These are phyloP conservation scores for Fusarium mexicanum DNA, from an alignment of 2,329 filamentous ascomycete genomes.

Conservation along the genomic window DNA sequence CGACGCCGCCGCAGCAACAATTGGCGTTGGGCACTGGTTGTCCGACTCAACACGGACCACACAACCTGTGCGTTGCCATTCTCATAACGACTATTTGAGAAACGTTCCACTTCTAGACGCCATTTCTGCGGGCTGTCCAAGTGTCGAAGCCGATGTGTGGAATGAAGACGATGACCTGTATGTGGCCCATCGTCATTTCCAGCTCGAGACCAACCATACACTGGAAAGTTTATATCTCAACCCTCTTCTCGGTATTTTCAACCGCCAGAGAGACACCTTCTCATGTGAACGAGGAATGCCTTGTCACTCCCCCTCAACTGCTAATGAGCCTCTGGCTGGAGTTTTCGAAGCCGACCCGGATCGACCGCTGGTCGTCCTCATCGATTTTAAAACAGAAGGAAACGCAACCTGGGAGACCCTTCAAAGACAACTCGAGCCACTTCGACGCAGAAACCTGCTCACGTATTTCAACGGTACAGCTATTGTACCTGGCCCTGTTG, in stretches of 20 bases:
- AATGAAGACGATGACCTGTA: not conserved
- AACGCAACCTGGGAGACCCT: not conserved
- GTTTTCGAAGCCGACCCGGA: not conserved
- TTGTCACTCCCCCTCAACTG: not conserved
- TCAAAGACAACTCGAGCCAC: not conserved
- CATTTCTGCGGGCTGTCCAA: not conserved
- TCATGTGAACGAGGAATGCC: not conserved
- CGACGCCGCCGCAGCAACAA: not conserved
- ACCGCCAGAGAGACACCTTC: not conserved
- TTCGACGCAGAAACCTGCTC: not conserved
- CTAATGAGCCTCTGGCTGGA: not conserved
- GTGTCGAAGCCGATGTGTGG: not conserved
- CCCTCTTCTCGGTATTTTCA: not conserved
- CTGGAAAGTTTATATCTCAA: not conserved
- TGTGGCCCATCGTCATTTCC: not conserved
- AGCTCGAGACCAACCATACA: not conserved
- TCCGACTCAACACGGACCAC: not conserved
- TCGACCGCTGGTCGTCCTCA: not conserved
- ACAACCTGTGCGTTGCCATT: not conserved
- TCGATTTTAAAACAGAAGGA: not conserved
- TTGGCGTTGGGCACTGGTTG: not conserved
- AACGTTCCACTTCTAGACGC: not conserved
- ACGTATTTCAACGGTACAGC: not conserved
- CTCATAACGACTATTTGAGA: not conserved
- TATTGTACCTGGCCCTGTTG: not conserved